Conservation (phyloP, 805 yeast genomes). For the Debaryomyces hansenii region DNA sequence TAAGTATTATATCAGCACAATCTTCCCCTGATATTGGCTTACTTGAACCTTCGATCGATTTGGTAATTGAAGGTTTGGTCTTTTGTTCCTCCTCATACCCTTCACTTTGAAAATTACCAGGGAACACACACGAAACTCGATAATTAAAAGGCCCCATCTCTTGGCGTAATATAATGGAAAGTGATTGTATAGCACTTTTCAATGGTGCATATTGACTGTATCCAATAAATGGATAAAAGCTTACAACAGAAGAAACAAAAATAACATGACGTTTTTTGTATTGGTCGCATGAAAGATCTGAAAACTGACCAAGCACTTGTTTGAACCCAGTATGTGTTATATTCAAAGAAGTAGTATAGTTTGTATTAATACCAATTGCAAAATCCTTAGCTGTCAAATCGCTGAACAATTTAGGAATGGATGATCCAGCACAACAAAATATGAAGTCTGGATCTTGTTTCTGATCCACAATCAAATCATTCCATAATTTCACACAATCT, state of each 20-base stretch:
- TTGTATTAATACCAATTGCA: conserved; percentile 59
- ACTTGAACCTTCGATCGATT: conserved; percentile 81
- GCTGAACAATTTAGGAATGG: conserved; percentile 73
- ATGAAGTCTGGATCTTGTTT: conserved; percentile 65
- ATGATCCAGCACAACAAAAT: conserved; percentile 85
- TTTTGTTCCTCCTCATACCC: conserved; percentile 79
- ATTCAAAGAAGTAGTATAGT: conserved; percentile 72
- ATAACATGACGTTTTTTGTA: conserved; percentile 55
- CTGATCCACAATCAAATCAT: conserved; percentile 19
- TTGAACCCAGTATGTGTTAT: conserved; percentile 65
- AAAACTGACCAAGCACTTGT: conserved; percentile 22
- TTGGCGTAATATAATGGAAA: conserved; percentile 78
- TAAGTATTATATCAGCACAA: conserved; percentile 63
- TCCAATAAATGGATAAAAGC: conserved; percentile 87
- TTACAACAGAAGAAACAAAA: conserved; percentile 70
- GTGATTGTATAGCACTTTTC: conserved; percentile 76
- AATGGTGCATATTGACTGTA: conserved; percentile 88
- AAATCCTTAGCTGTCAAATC: conserved; percentile 64
- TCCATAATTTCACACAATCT: conserved; percentile 47
- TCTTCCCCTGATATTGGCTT: conserved; percentile 62
- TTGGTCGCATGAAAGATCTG: conserved; percentile 4
- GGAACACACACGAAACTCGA: conserved; percentile 71
- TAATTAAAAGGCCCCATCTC: conserved; percentile 71
- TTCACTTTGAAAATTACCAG: conserved; percentile 89
- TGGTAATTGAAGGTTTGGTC: conserved; percentile 85